Base-by-base conservation (phyloP, 129 eudicot genomes). In the Artemisia argyi region DNA sequence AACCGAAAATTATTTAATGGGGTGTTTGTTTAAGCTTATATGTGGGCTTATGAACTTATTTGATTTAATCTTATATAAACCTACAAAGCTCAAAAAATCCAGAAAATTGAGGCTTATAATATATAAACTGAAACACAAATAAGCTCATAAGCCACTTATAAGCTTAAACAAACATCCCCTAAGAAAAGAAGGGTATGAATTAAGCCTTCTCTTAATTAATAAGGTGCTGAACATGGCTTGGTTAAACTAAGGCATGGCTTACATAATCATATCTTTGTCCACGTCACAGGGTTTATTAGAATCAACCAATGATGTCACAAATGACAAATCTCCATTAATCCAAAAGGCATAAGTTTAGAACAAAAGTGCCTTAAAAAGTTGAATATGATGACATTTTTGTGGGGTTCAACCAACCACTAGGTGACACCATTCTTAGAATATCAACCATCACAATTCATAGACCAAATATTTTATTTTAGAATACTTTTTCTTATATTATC, bases 241-340 rank as follows among this genome's bases (percentile, higher is more conserved):
- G 12, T 44, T 72, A 44, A 14, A 20, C 3, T 4, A 72, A 22
- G 26, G 12, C 58, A 73, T 61, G n/a, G n/a, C 47, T 61, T 62
- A 49, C 62, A 49, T 46, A 72, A 72, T 35, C 61, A 50, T 64
- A 32, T 17, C 20, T 63, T 62, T 74, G 72, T 74, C 39, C 63
- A 74, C 72, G 50, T 39, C 56, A 58, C 7, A 74, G 54, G 71
- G 64, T 64, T 63, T 22, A 44, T 44, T 49, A 51, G n/a, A 74
- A 72, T n/a, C 22, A 74, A 72, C 11, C 22, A 74, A 20, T 64
- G 44, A 74, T 74, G 64, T 64, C 64, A 13, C 64, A 63, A 4
- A 52, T 52, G 44, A 35, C 44, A 35, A 35, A 35, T 35, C 8
- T 20, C 54, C 19, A 64, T 63, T 64, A 44, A 4, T 52, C 13